Percentiles rank a stretch among this genome's conserved stretches.
These are phyloP conservation scores for Rhododendron griersonianum DNA, from an alignment of 148 eudicot genomes.

Conservation along the genomic window DNA sequence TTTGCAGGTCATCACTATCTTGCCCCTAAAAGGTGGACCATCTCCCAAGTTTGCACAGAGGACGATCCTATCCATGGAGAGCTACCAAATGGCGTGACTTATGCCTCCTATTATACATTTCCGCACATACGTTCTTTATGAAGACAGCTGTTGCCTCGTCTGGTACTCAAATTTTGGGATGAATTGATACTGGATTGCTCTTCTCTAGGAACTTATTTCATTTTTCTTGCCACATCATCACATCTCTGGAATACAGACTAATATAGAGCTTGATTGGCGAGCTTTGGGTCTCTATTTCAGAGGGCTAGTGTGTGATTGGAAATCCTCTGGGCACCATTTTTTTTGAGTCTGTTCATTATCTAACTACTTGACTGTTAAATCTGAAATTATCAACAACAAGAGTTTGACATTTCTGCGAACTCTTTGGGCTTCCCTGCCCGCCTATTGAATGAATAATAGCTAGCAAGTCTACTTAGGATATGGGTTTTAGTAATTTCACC, in stretches of 20 bases:
- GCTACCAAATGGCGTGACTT: constrained; percentile 73
- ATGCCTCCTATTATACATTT: neutral
- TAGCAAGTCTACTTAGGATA: constrained; percentile 49
- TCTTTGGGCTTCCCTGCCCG: no score
- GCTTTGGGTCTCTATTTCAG: no score
- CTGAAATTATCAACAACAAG: neutral
- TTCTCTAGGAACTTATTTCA: neutral
- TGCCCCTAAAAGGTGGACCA: no score
- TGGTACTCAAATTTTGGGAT: neutral
- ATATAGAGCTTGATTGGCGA: no score
- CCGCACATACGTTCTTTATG: neutral
- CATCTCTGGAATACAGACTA: no score
- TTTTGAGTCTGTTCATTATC: neutral
- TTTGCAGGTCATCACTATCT: no score
- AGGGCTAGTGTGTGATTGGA: no score
- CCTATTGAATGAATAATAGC: constrained; percentile 20
- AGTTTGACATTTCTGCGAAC: neutral
- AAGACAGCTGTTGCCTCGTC: neutral
- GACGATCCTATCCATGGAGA: constrained; percentile 59
- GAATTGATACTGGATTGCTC: neutral
- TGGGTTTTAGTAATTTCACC: neutral
- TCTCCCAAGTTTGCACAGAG: no score
- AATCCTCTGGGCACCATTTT: neutral
- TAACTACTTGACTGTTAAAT: neutral
- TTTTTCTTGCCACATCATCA: neutral